Evolutionary conservation across 176 grass and related monocot genomes (phyloP), one percentile per base, ranked within the genome.

Genomic region (Metroxylon sagu): DNA sequence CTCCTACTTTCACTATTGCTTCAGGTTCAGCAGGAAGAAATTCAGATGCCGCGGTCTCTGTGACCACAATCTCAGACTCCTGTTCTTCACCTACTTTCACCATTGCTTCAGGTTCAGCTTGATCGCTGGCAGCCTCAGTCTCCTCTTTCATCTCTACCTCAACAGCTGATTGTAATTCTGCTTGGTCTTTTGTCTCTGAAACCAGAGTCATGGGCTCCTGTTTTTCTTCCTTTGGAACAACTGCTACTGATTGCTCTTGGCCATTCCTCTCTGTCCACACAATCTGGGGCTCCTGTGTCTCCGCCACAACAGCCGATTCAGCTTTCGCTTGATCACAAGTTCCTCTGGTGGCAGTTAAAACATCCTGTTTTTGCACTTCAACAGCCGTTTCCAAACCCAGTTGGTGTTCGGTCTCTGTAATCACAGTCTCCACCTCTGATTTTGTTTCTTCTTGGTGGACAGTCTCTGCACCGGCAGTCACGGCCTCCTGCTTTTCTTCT

Each of bases 191-290:
- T 49, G 23, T 27, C 61, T 70, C 59, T 49, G 53, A 23, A 54
- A 14, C 29, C 48, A 29, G 50, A n/a, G 10, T 26, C 19, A 6
- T 17, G 12, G 39, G 28, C 16, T 58, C 64, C 18, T 56, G 18
- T 53, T 56, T 64, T 16, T 60, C 18, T 28, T 8, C 35, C 35
- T 43, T 43, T 10, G 3, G 17, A 60, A 30, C 15, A 60, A 39
- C 2, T 30, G 28, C 31, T 67, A 67, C 73, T 66, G 71, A 26
- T 74, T 74, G 59, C 26, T 58, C 50, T 17, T 28, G 30, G 27
- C 65, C 64, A 5, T 65, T 43, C 35, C 35, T 43, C 29, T 68
- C 57, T 49, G 30, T 48, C 69, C 48, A 70, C 21, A 23, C 30
- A n/a, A 5, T 26, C 27, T 19, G 23, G 6, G 39, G 28, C 8